A percentile compares a stretch with the other conserved stretches of the same genome.
These are phyloP conservation scores for Aegilops sharonensis DNA, from an alignment of 176 grass and related monocot species.

Conservation along the genomic window DNA sequence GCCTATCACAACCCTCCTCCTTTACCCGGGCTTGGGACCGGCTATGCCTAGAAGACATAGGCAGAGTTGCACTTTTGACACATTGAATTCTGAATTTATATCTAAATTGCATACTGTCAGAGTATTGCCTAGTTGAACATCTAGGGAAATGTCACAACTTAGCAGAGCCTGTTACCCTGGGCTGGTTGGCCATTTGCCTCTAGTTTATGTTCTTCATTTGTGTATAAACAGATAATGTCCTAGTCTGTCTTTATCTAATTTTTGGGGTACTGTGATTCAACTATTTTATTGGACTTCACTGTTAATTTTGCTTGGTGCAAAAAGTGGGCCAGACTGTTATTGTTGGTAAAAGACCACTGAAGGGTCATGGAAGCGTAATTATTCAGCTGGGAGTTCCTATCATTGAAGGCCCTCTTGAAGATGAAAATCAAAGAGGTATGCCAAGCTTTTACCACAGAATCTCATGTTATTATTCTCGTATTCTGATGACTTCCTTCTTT, in stretches of 20 bases:
- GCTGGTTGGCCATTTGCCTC: not conserved
- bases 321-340: constrained; percentile 76
- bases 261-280: constrained; percentile 1
- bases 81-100: not conserved
- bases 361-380: constrained; percentile 89
- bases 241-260: not conserved
- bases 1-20: too few relatives aligned
- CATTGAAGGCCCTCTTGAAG: constrained; percentile 63
- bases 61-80: not conserved
- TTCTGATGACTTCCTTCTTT: constrained; percentile 12
- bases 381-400: constrained; percentile 83
- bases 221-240: not conserved
- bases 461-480: not conserved
- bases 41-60: too few relatives aligned
- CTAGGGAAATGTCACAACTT: not conserved
- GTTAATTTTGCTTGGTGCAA: constrained; percentile 28
- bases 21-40: too few relatives aligned
- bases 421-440: constrained; percentile 60
- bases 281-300: not conserved
- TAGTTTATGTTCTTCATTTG: constrained; percentile 15
- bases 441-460: not conserved
- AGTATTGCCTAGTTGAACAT: not conserved
- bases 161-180: not conserved
- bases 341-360: constrained; percentile 72
- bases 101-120: not conserved